These are phyloP conservation scores for Monilinia fructigena DNA, from an alignment of 2,329 filamentous ascomycete species.

Conservation along the genomic window DNA sequence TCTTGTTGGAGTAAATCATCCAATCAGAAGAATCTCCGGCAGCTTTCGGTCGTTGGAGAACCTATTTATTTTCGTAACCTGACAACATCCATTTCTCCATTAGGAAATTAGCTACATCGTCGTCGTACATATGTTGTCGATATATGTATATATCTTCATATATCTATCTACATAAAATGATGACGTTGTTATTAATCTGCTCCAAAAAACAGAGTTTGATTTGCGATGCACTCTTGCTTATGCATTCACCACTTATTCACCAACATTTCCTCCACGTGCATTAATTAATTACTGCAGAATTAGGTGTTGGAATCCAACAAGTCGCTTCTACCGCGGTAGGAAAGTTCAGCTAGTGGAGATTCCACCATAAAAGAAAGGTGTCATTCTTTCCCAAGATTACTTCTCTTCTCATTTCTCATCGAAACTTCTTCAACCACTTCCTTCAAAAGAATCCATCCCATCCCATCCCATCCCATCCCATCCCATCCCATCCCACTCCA, in stretches of 20 bases:
- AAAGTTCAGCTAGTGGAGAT: neutral
- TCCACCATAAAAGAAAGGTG: conserved; percentile 3
- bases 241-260: neutral
- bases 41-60: conserved; percentile 3
- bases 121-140: conserved; percentile 22
- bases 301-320: neutral
- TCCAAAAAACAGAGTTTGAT: conserved; percentile 1
- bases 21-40: conserved; percentile 5
- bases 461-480: neutral
- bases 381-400: neutral
- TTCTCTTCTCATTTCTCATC: neutral
- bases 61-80: conserved; percentile 28
- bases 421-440: neutral
- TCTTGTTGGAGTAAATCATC: conserved; percentile 7
- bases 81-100: conserved; percentile 28
- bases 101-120: conserved; percentile 28
- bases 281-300: conserved; percentile 10
- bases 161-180: conserved; percentile 22
- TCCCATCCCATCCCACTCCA: neutral
- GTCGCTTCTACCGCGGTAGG: neutral
- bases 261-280: conserved; percentile 17
- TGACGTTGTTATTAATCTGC: conserved; percentile 21
- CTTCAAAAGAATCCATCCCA: neutral
- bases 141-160: conserved; percentile 24
- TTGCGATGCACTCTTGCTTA: conserved; percentile 2